Percentiles rank a stretch among this genome's conserved stretches.
Evolutionary conservation across 176 grass and related monocot genomes (phyloP).

Genomic region (Phoenix dactylifera): DNA sequence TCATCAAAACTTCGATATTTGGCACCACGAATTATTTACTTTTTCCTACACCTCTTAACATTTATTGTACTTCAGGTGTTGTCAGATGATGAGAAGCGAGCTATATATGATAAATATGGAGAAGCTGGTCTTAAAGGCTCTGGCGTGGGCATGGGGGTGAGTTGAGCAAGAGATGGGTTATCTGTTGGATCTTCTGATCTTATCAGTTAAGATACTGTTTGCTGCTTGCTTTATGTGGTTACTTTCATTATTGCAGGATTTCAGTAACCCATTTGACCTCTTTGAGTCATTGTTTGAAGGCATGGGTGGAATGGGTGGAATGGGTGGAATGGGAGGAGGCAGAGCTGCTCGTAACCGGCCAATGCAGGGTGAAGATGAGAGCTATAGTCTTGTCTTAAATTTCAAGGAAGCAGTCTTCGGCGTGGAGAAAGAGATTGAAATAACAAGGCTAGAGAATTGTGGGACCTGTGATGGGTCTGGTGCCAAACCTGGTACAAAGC

Average conservation of each 20-base stretch:
- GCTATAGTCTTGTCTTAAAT: constrained; percentile 82
- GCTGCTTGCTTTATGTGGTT: not conserved
- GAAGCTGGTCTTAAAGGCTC: constrained; percentile 94
- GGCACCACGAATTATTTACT: too few species aligned
- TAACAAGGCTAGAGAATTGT: constrained; percentile 63
- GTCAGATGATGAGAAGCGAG: constrained; percentile 92
- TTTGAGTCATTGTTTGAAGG: constrained; percentile 96
- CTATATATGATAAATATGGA: constrained; percentile 95
- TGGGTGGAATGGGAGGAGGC: constrained; percentile 66
- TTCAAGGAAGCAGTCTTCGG: constrained; percentile 96
- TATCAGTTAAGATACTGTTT: not conserved
- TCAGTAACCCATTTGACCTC: constrained; percentile 87
- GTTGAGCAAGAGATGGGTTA: constrained; percentile 1
- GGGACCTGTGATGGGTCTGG: constrained; percentile 77
- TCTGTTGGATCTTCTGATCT: too few species aligned
- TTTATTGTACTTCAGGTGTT: constrained; percentile 40
- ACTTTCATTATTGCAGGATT: constrained; percentile 53
- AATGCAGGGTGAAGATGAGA: constrained; percentile 87
- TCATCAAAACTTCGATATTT: too few species aligned
- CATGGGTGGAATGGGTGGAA: constrained; percentile 92
- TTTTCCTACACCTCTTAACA: constrained; percentile 6
- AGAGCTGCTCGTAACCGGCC: constrained; percentile 84
- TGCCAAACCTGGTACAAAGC: constrained; percentile 82
- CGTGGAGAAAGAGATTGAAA: constrained; percentile 93
- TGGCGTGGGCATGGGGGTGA: constrained; percentile 91